Evolutionary conservation across 805 yeast genomes (phyloP).

Genomic region (Metschnikowia borealis): DNA sequence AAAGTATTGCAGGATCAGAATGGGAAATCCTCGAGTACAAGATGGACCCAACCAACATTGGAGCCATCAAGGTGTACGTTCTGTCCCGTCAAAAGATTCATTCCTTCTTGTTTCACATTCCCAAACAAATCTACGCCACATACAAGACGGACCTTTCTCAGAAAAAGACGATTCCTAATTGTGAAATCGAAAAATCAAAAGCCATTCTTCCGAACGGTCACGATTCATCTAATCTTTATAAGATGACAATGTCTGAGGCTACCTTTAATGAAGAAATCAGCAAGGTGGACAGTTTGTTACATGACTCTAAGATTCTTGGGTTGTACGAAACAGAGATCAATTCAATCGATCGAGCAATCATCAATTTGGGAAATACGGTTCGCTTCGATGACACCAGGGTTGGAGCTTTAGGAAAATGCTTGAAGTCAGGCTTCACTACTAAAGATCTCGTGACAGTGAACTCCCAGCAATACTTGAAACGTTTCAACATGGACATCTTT

Average conservation of each 20-base stretch:
- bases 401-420: conserved; percentile 83
- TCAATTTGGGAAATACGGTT: conserved; percentile 74
- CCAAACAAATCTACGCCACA: conserved; percentile 67
- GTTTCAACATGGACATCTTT: conserved; percentile 53
- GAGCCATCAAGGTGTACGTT: conserved; percentile 73
- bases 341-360: conserved; percentile 66
- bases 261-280: conserved; percentile 52
- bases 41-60: conserved; percentile 51
- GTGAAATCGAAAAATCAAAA: conserved; percentile 54
- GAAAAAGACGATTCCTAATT: conserved; percentile 39
- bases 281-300: conserved; percentile 60
- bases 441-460: conserved; percentile 51
- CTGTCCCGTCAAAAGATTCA: conserved; percentile 70
- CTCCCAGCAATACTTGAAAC: conserved; percentile 48
- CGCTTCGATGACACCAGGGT: conserved; percentile 63
- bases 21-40: conserved; percentile 86
- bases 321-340: conserved; percentile 73
- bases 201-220: conserved; percentile 71
- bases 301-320: conserved; percentile 57
- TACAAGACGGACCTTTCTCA: conserved; percentile 50
- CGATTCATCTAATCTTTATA: conserved; percentile 50
- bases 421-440: conserved; percentile 77
- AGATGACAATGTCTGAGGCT: conserved; percentile 65
- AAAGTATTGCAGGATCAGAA: conserved; percentile 63
- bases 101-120: conserved; percentile 65